Conservation (phyloP, 2,329 filamentous ascomycete species). For the Xylaria sp. region DNA sequence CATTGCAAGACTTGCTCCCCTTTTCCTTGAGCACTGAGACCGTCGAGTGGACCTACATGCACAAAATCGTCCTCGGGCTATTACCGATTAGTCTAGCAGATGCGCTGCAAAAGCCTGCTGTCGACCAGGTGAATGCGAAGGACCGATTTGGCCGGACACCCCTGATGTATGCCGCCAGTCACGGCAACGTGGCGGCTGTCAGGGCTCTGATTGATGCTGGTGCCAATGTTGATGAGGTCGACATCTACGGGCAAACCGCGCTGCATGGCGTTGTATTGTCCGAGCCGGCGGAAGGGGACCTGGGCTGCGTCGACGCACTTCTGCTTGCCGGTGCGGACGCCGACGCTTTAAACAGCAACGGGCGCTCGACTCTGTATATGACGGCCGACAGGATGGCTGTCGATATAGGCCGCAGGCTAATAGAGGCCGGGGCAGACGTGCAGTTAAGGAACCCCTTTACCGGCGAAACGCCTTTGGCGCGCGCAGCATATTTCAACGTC, state of each 20-base stretch:
- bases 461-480: background rate
- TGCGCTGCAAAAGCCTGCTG: background rate
- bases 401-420: background rate
- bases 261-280: background rate
- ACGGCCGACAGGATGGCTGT: background rate
- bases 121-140: constrained; percentile 8
- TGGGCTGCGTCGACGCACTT: constrained; percentile 3
- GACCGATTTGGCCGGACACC: background rate
- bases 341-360: background rate
- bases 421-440: constrained; percentile 11
- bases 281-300: background rate
- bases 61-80: constrained; percentile 15
- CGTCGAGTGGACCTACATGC: background rate
- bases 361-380: background rate
- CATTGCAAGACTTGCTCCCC: constrained; percentile 1
- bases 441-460: background rate
- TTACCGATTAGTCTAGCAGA: background rate
- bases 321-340: background rate
- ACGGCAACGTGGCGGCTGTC: constrained; percentile 8
- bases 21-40: background rate
- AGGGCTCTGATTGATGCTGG: constrained; percentile 14
- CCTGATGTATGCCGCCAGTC: constrained; percentile 4
- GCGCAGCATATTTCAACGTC: background rate
- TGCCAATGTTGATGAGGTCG: constrained; percentile 4
- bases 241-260: background rate